Base-by-base conservation (phyloP, 2,329 filamentous ascomycete species). In the Aureobasidium vineae region DNA sequence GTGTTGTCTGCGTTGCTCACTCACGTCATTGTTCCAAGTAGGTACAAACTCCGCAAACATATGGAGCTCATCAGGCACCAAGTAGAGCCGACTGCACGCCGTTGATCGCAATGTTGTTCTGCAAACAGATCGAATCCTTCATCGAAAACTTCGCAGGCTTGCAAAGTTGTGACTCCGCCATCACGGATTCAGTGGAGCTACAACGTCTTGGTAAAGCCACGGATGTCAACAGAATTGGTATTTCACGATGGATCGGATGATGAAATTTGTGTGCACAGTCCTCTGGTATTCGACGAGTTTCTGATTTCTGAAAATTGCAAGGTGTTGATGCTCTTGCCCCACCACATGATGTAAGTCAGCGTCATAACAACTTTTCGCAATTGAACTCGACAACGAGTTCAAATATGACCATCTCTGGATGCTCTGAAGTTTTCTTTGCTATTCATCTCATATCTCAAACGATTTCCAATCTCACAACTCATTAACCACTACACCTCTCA, bases 31-130 rank as follows among this genome's bases (percentile, higher is more conserved):
- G 6, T 15, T 33, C 15, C 5, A n/a, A 7, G 2, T 11, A 5
- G 26, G 40, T 45, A 31, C 7, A 11, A 36, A 45, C 41, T 60
- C 19, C n/a, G 40, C 40, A 45, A 23, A 57, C 6, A 43, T 16
- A 45, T 11, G 4, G n/a, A 16, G 33, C 19, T 16, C 26, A 47
- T 3, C n/a, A 60, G 28, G 57, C 49, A 61, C 31, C 41, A 61
- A 49, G 57, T 61, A 61, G 43, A 61, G 57, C 57, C 57, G 57
- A 61, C 57, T 61, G 57, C 57, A 61, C 28, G 31, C 57, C 57
- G 57, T 47, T 61, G 57, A 61, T 61, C 57, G 57, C 31, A 61
- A 61, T 61, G n/a, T 36, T 61, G 31, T 38, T 49, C 11, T 38
- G 57, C 43, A 11, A 61, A 49, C 5, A 23, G 57, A 61, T 49